Percentiles rank a stretch among this genome's conserved stretches.
Evolutionary conservation across 805 yeast species (phyloP).

Genomic region (Phaffomyces opuntiae): DNA sequence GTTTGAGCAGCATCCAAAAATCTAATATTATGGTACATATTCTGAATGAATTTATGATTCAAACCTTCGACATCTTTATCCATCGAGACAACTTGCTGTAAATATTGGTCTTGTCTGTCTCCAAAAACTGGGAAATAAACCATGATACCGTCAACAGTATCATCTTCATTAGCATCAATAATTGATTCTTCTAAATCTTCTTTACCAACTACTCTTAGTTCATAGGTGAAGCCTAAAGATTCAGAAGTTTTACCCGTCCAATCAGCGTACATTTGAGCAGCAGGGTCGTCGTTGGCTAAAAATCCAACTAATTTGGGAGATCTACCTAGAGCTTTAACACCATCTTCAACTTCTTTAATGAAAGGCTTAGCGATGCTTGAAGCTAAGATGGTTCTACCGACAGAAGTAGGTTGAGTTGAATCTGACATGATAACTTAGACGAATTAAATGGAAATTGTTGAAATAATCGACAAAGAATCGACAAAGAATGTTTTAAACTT

Average conservation of each 20-base stretch:
- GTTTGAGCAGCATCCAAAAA: slow-evolving; percentile 65
- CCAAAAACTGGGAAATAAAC: slow-evolving; percentile 97
- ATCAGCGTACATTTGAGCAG: slow-evolving; percentile 89
- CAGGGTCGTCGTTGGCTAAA: slow-evolving; percentile 89
- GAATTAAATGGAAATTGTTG: background rate
- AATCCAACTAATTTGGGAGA: slow-evolving; percentile 84
- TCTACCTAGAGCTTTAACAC: slow-evolving; percentile 45
- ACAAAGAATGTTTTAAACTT: too few species aligned
- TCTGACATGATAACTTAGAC: slow-evolving; percentile 12
- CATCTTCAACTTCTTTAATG: slow-evolving; percentile 59
- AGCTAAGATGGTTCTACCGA: slow-evolving; percentile 82
- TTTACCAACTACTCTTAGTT: slow-evolving; percentile 61
- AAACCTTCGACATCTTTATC: slow-evolving; percentile 96
- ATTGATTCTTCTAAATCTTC: slow-evolving; percentile 82
- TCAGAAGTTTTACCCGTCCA: slow-evolving; percentile 93
- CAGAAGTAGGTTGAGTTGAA: slow-evolving; percentile 20
- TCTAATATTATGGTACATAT: slow-evolving; percentile 89
- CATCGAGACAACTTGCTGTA: slow-evolving; percentile 86
- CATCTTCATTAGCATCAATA: slow-evolving; percentile 74
- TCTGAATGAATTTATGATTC: slow-evolving; percentile 84
- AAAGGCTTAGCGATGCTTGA: slow-evolving; percentile 80
- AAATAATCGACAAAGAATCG: background rate
- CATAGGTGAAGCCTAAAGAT: slow-evolving; percentile 79
- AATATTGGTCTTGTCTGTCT: slow-evolving; percentile 87
- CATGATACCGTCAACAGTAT: slow-evolving; percentile 82